Evolutionary conservation across 805 yeast species (phyloP).

Genomic region (Hyphopichia homilentoma): DNA sequence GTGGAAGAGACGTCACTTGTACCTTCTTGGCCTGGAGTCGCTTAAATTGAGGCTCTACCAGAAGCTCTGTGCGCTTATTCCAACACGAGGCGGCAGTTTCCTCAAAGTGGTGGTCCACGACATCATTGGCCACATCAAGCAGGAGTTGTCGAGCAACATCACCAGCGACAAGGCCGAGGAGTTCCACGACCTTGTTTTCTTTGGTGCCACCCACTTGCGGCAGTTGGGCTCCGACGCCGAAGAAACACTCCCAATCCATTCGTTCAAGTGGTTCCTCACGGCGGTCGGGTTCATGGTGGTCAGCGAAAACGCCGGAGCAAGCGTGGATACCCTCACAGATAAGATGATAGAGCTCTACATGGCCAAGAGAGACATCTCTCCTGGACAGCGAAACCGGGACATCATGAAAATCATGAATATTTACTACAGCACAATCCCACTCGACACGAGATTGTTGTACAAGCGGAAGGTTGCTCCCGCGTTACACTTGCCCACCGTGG

Average conservation of each 20-base stretch:
- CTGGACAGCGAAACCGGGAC: not conserved
- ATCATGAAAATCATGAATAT: conserved; percentile 2
- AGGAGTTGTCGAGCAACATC: conserved; percentile 18
- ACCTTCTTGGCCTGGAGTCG: conserved; percentile 30
- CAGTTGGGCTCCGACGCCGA: conserved; percentile 3
- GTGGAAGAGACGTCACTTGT: conserved; percentile 32
- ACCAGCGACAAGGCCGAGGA: conserved; percentile 11
- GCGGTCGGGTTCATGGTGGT: conserved; percentile 24
- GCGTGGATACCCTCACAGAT: conserved; percentile 23
- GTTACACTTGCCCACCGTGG: conserved; percentile 15
- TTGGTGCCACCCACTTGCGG: conserved; percentile 14
- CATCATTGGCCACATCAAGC: conserved; percentile 26
- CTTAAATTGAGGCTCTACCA: conserved; percentile 30
- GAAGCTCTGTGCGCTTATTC: conserved; percentile 23
- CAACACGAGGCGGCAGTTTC: conserved; percentile 28
- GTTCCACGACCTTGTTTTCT: conserved; percentile 18
- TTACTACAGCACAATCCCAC: conserved; percentile 20
- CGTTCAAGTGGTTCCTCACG: conserved; percentile 20
- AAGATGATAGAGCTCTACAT: conserved; percentile 29
- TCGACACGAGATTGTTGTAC: conserved; percentile 22
- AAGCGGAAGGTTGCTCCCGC: conserved; percentile 7
- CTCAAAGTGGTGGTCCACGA: conserved; percentile 32
- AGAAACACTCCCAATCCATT: conserved; percentile 5
- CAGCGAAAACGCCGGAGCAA: conserved; percentile 11
- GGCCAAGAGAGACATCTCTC: conserved; percentile 6